These are phyloP conservation scores for California macrophylla DNA, from an alignment of 441 rosid genomes.

Conservation along the genomic window DNA sequence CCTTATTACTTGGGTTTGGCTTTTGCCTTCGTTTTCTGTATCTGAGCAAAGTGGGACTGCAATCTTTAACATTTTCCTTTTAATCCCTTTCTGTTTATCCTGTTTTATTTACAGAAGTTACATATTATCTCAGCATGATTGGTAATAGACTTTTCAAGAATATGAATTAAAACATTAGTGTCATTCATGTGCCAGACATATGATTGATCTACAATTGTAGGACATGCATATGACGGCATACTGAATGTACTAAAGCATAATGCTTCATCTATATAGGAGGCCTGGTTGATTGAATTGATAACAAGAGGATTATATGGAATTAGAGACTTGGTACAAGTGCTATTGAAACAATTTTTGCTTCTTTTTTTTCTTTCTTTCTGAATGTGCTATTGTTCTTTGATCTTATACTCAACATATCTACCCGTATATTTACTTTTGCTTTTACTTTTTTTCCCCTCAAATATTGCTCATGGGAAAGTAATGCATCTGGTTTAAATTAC, in stretches of 20 bases:
- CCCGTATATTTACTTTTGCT: neutral
- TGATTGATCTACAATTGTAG: no score
- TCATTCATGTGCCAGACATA: no score
- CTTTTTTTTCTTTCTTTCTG: no score
- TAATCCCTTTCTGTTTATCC: no score
- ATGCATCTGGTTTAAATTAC: constrained; percentile 26
- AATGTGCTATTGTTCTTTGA: neutral
- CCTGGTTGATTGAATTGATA: neutral
- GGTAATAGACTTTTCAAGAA: no score
- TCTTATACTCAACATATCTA: neutral
- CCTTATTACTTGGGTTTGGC: no score
- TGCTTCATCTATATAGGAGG: neutral
- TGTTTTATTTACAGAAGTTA: neutral
- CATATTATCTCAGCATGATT: neutral
- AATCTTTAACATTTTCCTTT: no score
- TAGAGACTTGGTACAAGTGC: neutral
- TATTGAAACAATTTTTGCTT: neutral
- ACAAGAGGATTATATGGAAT: neutral
- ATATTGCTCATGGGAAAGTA: constrained; percentile 17
- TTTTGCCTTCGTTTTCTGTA: no score
- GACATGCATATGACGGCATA: no score
- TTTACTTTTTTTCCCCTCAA: neutral
- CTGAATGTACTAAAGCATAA: no score
- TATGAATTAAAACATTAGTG: no score
- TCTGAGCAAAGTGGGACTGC: no score